Conservation (phyloP, 306 rosid genomes). For the Astragalus glycyphyllos region DNA sequence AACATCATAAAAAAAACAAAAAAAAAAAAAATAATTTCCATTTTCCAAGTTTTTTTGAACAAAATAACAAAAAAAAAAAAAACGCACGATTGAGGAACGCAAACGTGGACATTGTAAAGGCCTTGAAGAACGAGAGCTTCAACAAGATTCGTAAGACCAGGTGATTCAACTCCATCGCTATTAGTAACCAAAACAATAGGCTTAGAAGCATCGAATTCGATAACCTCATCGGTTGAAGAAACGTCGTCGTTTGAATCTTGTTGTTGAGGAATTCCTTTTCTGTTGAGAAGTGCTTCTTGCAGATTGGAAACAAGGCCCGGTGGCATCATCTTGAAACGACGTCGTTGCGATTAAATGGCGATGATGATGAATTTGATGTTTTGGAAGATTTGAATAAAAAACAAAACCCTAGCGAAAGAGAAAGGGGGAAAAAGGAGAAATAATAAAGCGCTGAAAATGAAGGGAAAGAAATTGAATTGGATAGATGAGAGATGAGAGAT, state of each 20-base stretch:
- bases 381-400: slow-evolving; percentile 42
- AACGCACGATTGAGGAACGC: slow-evolving; percentile 99
- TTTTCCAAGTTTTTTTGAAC: neutral
- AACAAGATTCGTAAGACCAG: slow-evolving; percentile 75
- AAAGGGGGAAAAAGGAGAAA: neutral
- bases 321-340: slow-evolving; percentile 77
- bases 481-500: neutral
- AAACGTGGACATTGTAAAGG: slow-evolving; percentile 84
- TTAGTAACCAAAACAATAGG: slow-evolving; percentile 78
- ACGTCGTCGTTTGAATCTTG: slow-evolving; percentile 48
- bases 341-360: slow-evolving; percentile 44
- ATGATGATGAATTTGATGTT: neutral
- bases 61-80: neutral
- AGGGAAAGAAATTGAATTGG: slow-evolving; percentile 10
- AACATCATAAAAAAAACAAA: neutral
- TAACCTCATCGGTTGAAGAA: slow-evolving; percentile 47
- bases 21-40: neutral
- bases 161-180: slow-evolving; percentile 80
- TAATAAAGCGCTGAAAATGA: slow-evolving; percentile 44
- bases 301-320: slow-evolving; percentile 94
- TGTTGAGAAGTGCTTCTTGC: slow-evolving; percentile 67
- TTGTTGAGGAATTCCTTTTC: slow-evolving; percentile 46
- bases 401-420: slow-evolving; percentile 73
- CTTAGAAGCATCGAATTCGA: slow-evolving; percentile 54
- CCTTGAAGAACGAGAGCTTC: slow-evolving; percentile 78